Evolutionary conservation across 1,284 basidiomycete genomes (phyloP).

Genomic region (Trametes sp.): DNA sequence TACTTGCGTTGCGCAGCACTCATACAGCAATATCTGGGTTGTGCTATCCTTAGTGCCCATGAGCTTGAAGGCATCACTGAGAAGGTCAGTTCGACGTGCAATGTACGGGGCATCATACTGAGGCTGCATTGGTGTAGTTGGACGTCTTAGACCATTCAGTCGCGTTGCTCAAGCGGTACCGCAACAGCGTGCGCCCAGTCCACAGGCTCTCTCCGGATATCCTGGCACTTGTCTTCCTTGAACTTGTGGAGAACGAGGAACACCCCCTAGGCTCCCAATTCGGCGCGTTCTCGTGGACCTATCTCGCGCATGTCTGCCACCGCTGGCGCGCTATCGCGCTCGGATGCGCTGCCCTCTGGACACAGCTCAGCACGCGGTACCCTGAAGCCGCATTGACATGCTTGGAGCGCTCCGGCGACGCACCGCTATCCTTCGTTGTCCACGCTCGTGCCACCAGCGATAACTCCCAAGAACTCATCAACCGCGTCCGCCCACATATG

Average conservation of each 20-base stretch:
- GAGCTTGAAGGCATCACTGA: constrained; percentile 25
- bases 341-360: constrained; percentile 39
- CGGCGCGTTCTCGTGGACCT: constrained; percentile 38
- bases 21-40: constrained; percentile 13
- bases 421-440: constrained; percentile 38
- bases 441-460: constrained; percentile 26
- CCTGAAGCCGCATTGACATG: constrained; percentile 38
- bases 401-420: constrained; percentile 39
- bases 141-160: constrained; percentile 38
- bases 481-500: constrained; percentile 35
- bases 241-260: constrained; percentile 32
- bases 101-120: neutral
- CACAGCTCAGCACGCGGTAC: constrained; percentile 40
- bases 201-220: constrained; percentile 40
- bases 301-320: constrained; percentile 40
- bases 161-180: constrained; percentile 40
- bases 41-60: constrained; percentile 13
- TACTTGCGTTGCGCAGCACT: neutral
- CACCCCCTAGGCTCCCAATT: constrained; percentile 32
- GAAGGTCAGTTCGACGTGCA: constrained; percentile 23
- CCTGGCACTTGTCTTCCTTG: constrained; percentile 38
- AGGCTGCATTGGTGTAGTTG: constrained; percentile 26
- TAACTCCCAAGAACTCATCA: constrained; percentile 32
- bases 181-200: constrained; percentile 41
- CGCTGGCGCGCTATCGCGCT: constrained; percentile 39